These are phyloP conservation scores for Asterochloris sp. DNA, from an alignment of 139 green algal genomes.

Conservation along the genomic window DNA sequence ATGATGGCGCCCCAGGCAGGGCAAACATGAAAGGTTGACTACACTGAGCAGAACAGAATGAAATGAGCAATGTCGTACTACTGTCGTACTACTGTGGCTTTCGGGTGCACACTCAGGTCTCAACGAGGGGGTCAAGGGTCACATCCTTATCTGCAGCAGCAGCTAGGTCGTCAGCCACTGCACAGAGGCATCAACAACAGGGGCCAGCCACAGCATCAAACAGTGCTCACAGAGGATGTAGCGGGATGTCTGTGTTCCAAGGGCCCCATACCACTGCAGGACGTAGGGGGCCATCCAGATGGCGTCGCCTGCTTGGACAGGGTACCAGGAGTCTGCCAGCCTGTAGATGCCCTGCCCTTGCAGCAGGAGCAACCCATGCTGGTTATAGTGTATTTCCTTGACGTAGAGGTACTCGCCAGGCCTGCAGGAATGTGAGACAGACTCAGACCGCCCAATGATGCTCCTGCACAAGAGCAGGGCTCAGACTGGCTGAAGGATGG, in stretches of 20 bases:
- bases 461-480: constrained; percentile 17
- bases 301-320: constrained; percentile 74
- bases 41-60: too few relatives aligned
- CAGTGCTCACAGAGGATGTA: constrained; percentile 90
- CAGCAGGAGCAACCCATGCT: constrained; percentile 92
- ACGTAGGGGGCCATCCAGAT: constrained; percentile 90
- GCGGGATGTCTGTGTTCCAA: constrained; percentile 60
- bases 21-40: too few relatives aligned
- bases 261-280: constrained; percentile 86
- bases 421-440: constrained; percentile 25
- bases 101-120: too few relatives aligned
- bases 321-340: constrained; percentile 84
- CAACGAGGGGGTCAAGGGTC: too few relatives aligned
- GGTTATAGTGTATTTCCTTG: constrained; percentile 97
- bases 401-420: constrained; percentile 84
- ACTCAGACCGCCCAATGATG: constrained; percentile 50
- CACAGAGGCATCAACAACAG: too few relatives aligned
- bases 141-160: too few relatives aligned
- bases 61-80: too few relatives aligned
- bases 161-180: too few relatives aligned
- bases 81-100: too few relatives aligned
- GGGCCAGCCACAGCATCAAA: too few relatives aligned
- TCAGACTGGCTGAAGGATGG: too few relatives aligned
- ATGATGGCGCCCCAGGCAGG: too few relatives aligned
- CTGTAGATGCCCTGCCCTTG: constrained; percentile 92